Evolutionary conservation across 163 green algal genomes (phyloP).

Genomic region (Chlorella variabilis): DNA sequence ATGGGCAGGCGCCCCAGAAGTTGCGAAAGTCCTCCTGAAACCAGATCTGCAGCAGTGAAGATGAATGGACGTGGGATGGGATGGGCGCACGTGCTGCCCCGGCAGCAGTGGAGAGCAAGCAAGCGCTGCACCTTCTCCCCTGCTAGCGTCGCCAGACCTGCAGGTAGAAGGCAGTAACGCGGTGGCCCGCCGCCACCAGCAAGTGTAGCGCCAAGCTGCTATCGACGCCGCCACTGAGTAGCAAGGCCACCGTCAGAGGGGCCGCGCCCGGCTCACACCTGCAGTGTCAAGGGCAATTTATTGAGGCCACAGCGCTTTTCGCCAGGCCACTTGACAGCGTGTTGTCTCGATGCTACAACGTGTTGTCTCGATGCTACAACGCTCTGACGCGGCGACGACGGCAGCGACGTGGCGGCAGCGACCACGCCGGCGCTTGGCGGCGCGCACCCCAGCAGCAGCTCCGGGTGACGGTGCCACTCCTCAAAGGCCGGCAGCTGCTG

Average conservation of each 20-base stretch:
- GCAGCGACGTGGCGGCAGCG: too few species aligned
- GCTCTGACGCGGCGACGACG: too few species aligned
- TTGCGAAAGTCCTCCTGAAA: constrained; percentile 98
- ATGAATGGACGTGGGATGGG: too few species aligned
- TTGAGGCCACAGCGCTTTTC: too few species aligned
- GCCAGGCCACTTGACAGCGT: too few species aligned
- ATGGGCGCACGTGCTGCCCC: neutral
- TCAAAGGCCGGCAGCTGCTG: neutral
- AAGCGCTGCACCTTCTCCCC: too few species aligned
- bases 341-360: too few species aligned
- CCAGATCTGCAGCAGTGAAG: constrained; percentile 51
- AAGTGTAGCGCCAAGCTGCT: constrained; percentile 92
- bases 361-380: too few species aligned
- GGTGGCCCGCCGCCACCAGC: constrained; percentile 84
- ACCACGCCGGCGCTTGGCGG: too few species aligned
- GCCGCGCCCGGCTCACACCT: constrained; percentile 27
- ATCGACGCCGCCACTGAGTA: constrained; percentile 97
- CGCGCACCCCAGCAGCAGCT: too few species aligned
- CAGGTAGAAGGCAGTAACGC: constrained; percentile 95
- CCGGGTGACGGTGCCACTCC: constrained; percentile 28
- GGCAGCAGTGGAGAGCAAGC: constrained; percentile 51
- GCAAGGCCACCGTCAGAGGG: constrained; percentile 80
- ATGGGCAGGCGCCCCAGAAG: constrained; percentile 94
- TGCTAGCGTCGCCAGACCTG: too few species aligned
- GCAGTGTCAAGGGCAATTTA: too few species aligned